Evolutionary conservation across 768 basidiomycete species (phyloP), one percentile per base, ranked within the genome.

Genomic region (Clavulina sp.): DNA sequence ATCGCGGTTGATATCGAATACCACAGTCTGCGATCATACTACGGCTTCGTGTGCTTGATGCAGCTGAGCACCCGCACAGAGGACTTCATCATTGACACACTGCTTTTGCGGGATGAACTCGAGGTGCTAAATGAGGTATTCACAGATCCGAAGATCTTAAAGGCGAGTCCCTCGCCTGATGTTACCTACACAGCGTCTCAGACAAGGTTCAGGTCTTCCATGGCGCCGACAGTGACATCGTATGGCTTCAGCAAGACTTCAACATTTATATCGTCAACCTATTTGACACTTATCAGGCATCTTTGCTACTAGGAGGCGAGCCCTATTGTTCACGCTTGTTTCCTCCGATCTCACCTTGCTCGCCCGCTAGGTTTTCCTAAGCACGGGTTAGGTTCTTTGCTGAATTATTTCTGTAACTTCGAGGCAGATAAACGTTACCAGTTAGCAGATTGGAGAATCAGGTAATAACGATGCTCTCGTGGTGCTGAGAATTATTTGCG

Each of bases 201-300:
- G 23, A 19, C 38, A n/a, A 4, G 34, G 7, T 24, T 1, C 54
- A 91, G 87, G 82, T 93, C 4, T 79, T 99, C 55, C 95, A 97
- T 64, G 93, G 95, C 26, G 87, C 93, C 1, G 84, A 91, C 33
- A 84, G 80, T 54, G 95, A 99, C 62, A 81, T 97, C 40, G 68
- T 89, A 4, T 97, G 95, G 95, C 73, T 97, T 18, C 93, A 99
- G 62, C 85, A 89, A 64, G 83, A 97, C 62, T 92, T 97, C 62
- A 85, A 85, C 53, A 61, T 97, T 5, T 97, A 88, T 64, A 71
- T 97, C 49, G 91, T 99, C 55, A 86, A 88, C 52, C 66, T 97
- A n/a, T 97, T 99, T 62, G 93, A 99, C 61, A 97, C 95, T 0
- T 96, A 78, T 63, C 89, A 97, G 58, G 93, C 92, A 1, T 89